phyloP scores from a whole-genome alignment of 2,329 filamentous ascomycete genomes.

The Phaeosphaeriaceae sp. region DNA sequence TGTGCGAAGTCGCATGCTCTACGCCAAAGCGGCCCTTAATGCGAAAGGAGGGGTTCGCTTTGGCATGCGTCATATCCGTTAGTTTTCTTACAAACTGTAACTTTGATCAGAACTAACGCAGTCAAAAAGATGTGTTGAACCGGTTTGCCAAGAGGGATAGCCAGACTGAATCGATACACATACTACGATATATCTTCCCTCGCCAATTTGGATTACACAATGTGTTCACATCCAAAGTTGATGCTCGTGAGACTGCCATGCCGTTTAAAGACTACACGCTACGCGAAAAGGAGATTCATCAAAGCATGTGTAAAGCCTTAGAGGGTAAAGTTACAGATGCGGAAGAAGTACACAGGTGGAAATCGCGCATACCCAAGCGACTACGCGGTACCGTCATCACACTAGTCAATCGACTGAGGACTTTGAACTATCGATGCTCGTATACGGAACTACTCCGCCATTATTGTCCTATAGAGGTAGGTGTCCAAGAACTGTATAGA shows the following conservation, averaged over 20 bases:
- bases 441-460: conserved; percentile 79
- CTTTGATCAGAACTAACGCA: conserved; percentile 16
- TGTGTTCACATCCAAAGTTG: conserved; percentile 77
- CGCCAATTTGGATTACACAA: conserved; percentile 90
- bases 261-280: conserved; percentile 84
- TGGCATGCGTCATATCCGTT: conserved; percentile 83
- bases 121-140: conserved; percentile 76
- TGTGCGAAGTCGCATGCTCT: conserved; percentile 84
- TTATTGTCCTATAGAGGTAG: conserved; percentile 71
- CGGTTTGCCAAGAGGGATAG: conserved; percentile 62
- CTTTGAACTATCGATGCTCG: conserved; percentile 74
- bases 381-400: conserved; percentile 67
- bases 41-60: conserved; percentile 70
- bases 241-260: conserved; percentile 71
- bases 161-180: conserved; percentile 65
- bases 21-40: conserved; percentile 76
- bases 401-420: conserved; percentile 72
- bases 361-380: conserved; percentile 63
- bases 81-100: conserved; percentile 41
- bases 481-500: background rate
- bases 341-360: conserved; percentile 43
- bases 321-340: conserved; percentile 22
- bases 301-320: conserved; percentile 29
- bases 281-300: conserved; percentile 79
- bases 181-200: conserved; percentile 94